Evolutionary conservation across 331 rosid genomes (phyloP).

Genomic region (Cucumis variabilis): DNA sequence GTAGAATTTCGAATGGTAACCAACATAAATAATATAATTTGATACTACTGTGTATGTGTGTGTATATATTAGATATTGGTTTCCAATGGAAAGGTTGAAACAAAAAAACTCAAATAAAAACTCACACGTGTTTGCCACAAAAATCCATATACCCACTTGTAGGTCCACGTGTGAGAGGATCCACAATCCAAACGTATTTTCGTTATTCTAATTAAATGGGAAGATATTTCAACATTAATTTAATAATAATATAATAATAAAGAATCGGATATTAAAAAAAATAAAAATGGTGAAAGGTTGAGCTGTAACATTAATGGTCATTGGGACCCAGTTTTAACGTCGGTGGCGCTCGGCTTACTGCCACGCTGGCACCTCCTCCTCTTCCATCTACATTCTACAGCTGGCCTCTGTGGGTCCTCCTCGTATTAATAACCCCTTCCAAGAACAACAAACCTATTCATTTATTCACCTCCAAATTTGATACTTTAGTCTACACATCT

Average conservation of each 20-base stretch:
- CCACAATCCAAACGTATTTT: background rate
- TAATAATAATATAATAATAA: background rate
- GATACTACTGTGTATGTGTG: no score
- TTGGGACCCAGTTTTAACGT: background rate
- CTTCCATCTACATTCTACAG: background rate
- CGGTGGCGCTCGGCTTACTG: background rate
- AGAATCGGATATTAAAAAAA: background rate
- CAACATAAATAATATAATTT: no score
- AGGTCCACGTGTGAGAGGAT: background rate
- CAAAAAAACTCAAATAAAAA: background rate
- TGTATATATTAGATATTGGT: no score
- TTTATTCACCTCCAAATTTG: background rate
- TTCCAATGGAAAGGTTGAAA: no score
- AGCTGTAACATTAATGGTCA: slow-evolving; percentile 12
- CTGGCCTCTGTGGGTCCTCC: background rate
- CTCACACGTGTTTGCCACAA: slow-evolving; percentile 1
- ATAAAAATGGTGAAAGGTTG: background rate
- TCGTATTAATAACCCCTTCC: background rate
- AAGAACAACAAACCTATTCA: no score
- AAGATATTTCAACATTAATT: background rate
- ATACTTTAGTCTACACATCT: no score
- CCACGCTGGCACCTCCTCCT: slow-evolving; percentile 8
- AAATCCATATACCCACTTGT: background rate
- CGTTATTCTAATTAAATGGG: background rate
- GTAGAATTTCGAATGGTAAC: no score